Base-by-base conservation (phyloP, 148 eudicot species). In the Vaccinium vitisidaea region DNA sequence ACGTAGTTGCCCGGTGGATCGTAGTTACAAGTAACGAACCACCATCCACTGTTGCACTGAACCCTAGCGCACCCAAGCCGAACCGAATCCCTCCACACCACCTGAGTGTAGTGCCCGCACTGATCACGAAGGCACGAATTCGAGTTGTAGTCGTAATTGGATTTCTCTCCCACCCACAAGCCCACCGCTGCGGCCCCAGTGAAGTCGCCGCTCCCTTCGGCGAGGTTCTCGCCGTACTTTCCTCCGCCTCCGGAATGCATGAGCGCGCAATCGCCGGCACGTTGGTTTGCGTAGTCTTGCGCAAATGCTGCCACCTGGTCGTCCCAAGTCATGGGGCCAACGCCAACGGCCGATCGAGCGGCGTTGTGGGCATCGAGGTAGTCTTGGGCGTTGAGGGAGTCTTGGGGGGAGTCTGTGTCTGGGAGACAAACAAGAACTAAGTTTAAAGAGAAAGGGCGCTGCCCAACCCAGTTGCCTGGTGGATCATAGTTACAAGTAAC, bases 201-300 rank as follows among this genome's bases (percentile, higher is more conserved):
- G 12, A 89, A 85, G 2, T 67, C 82, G 2, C 87, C 80, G 0
- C 49, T 21, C 36, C 88, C 90, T 14, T 0, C 43, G 27, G 89
- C 90, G 15, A 90, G 39, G 82, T 90, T 90, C 80, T 88, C 90
- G 3, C 89, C 89, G 25, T 84, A 88, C 1, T 83, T 83, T n/a
- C 84, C 83, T 8, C n/a, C n/a, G n/a, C n/a, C n/a, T n/a, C 54
- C 61, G 0, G 84, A 84, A 49, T 76, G 89, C 19, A 1, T 2
- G 10, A 89, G 70, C 6, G 5, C 27, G 71, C 89, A 89, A 9
- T 83, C 81, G 4, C 75, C 59, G 0, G 18, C 12, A 46, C 85
- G 55, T 0, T 56, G 32, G 12, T 74, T 32, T 1, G 87, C 88
- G n/a, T 88, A 88, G 3, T 46, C 23, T 6, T 77, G 79, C 4